Evolutionary conservation across 1,284 basidiomycete genomes (phyloP).

Genomic region (Chalciporus sp.): DNA sequence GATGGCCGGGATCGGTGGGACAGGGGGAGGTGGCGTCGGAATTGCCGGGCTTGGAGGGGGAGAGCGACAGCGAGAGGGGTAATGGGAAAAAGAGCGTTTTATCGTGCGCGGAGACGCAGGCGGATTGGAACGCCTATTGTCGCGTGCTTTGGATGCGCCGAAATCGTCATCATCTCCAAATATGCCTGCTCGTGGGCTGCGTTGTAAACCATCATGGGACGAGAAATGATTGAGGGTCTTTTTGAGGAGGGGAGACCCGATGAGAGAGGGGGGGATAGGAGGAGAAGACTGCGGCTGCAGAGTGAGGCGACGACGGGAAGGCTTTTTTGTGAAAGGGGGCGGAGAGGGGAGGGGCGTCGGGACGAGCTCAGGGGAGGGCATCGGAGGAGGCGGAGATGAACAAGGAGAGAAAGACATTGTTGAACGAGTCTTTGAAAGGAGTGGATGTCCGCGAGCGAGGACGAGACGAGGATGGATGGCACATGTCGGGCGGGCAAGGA

Average conservation of each 20-base stretch:
- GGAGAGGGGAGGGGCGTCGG: conserved; percentile 22
- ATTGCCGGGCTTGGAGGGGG: conserved; percentile 27
- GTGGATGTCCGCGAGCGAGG: background rate
- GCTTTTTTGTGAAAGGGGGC: conserved; percentile 12
- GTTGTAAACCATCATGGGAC: conserved; percentile 15
- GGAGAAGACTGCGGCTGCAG: conserved; percentile 2
- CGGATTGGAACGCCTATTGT: conserved; percentile 4
- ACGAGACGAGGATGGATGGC: background rate
- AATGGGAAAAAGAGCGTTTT: conserved; percentile 12
- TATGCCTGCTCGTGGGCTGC: conserved; percentile 6
- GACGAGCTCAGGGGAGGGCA: conserved; percentile 29
- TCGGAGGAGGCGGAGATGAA: conserved; percentile 27
- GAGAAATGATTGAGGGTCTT: conserved; percentile 12
- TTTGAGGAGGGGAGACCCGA: conserved; percentile 11
- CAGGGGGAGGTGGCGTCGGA: conserved; percentile 33
- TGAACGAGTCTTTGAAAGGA: background rate
- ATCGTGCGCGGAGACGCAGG: conserved; percentile 8
- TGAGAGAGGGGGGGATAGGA: conserved; percentile 8
- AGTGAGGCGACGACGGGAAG: conserved; percentile 7
- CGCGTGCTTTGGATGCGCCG: conserved; percentile 6
- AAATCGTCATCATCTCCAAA: conserved; percentile 17
- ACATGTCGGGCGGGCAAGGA: background rate
- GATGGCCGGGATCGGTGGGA: conserved; percentile 33
- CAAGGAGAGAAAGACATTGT: conserved; percentile 22
- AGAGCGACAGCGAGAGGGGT: conserved; percentile 28